Evolutionary conservation across 75 land plant genomes (phyloP).

Genomic region (Pinus tabuliformis): DNA sequence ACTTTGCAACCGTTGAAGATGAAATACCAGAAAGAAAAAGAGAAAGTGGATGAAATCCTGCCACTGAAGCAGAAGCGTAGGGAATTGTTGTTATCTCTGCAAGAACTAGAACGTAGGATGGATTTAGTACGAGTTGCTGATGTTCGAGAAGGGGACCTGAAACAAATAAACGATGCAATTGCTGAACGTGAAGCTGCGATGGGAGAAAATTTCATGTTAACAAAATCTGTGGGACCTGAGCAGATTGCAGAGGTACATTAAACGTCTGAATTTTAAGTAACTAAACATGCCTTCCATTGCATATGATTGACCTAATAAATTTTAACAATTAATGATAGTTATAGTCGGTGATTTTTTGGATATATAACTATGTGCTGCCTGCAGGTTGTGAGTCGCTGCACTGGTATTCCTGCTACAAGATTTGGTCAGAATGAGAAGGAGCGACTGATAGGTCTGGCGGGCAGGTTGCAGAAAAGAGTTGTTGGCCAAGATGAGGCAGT

Average conservation of each 20-base stretch:
- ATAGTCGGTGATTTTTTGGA: neutral
- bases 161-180: conserved; percentile 78
- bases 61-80: conserved; percentile 74
- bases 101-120: conserved; percentile 81
- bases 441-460: conserved; percentile 76
- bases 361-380: neutral
- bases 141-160: conserved; percentile 79
- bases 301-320: neutral
- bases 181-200: conserved; percentile 49
- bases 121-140: conserved; percentile 84
- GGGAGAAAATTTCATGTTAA: conserved; percentile 79
- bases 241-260: conserved; percentile 86
- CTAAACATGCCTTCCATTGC: neutral
- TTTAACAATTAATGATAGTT: neutral
- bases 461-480: conserved; percentile 79
- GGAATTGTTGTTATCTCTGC: conserved; percentile 57
- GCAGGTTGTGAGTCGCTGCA: conserved; percentile 94
- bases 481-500: conserved; percentile 96
- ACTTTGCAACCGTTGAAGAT: conserved; percentile 79
- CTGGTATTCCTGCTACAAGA: conserved; percentile 95
- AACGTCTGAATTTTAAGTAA: no score
- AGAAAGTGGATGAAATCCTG: conserved; percentile 80
- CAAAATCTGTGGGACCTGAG: conserved; percentile 93
- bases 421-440: conserved; percentile 93
- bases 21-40: conserved; percentile 90